A percentile compares a stretch with the other conserved stretches of the same genome.
Conservation (phyloP, 768 basidiomycete genomes). For the Suillus placidus region DNA sequence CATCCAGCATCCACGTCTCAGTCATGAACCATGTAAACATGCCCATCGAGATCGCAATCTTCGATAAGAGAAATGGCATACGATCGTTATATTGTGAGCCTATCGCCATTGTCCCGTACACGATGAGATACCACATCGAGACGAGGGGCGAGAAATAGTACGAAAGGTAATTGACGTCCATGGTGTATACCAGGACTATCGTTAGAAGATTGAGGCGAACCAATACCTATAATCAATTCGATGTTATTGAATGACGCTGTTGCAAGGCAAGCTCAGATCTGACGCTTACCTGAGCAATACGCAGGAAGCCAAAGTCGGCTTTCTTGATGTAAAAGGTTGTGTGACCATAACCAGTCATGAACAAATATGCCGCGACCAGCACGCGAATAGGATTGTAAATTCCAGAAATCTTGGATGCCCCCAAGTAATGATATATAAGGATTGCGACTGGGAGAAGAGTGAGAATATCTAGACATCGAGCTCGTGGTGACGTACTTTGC, state of each 20-base stretch:
- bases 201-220: constrained; percentile 86
- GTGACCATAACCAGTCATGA: constrained; percentile 94
- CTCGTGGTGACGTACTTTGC: constrained; percentile 64
- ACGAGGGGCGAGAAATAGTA: constrained; percentile 93
- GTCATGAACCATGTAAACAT: constrained; percentile 69
- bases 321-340: constrained; percentile 89
- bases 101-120: constrained; percentile 76
- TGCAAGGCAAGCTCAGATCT: neutral
- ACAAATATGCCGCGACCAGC: constrained; percentile 85
- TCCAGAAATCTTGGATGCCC: constrained; percentile 88
- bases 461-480: neutral
- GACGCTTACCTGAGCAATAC: constrained; percentile 67
- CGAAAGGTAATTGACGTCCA: constrained; percentile 90
- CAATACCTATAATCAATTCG: constrained; percentile 51
- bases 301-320: constrained; percentile 79
- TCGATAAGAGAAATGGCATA: constrained; percentile 64
- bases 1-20: constrained; percentile 61
- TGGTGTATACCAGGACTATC: constrained; percentile 79
- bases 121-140: constrained; percentile 86
- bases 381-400: constrained; percentile 92
- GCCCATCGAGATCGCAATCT: constrained; percentile 67
- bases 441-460: constrained; percentile 64
- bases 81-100: constrained; percentile 77
- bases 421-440: constrained; percentile 90
- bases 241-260: constrained; percentile 12